Conservation (phyloP, 768 basidiomycete genomes). For the Kwoniella bestiolae region DNA sequence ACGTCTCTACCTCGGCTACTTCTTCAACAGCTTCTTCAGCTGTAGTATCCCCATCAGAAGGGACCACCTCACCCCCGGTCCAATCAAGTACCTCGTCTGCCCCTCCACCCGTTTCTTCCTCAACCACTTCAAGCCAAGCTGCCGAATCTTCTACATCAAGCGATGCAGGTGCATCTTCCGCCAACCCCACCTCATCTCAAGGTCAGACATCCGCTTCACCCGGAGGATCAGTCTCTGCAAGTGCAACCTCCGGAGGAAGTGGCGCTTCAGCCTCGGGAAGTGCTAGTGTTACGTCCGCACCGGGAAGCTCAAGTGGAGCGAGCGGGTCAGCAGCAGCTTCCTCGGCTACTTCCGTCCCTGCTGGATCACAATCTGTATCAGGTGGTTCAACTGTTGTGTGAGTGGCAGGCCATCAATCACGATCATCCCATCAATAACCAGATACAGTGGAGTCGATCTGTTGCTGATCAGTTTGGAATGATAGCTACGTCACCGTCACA, state of each 20-base stretch:
- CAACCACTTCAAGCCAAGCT: not conserved
- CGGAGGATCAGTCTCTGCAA: not conserved
- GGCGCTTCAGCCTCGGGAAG: not conserved
- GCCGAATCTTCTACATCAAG: slow-evolving; percentile 6
- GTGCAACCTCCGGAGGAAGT: not conserved
- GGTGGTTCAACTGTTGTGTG: slow-evolving; percentile 18
- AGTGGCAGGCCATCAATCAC: too few relatives aligned
- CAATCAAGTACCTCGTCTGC: slow-evolving; percentile 9
- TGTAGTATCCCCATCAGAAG: slow-evolving; percentile 5
- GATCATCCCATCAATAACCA: not conserved
- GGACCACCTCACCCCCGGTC: slow-evolving; percentile 3
- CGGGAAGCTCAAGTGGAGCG: not conserved
- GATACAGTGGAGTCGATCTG: not conserved
- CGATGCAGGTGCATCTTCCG: not conserved
- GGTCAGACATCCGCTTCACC: not conserved
- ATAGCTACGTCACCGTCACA: slow-evolving; percentile 22
- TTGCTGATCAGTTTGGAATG: not conserved
- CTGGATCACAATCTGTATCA: slow-evolving; percentile 17
- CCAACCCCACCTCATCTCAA: not conserved
- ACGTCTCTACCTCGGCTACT: not conserved
- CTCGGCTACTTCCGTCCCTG: not conserved
- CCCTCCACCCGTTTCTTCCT: slow-evolving; percentile 2
- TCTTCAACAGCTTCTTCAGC: slow-evolving; percentile 8
- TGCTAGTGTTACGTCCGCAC: slow-evolving; percentile 7
- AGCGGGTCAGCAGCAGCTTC: slow-evolving; percentile 6